Evolutionary conservation across 257 asterid genomes (phyloP).

Genomic region (Solanum habrochaites): DNA sequence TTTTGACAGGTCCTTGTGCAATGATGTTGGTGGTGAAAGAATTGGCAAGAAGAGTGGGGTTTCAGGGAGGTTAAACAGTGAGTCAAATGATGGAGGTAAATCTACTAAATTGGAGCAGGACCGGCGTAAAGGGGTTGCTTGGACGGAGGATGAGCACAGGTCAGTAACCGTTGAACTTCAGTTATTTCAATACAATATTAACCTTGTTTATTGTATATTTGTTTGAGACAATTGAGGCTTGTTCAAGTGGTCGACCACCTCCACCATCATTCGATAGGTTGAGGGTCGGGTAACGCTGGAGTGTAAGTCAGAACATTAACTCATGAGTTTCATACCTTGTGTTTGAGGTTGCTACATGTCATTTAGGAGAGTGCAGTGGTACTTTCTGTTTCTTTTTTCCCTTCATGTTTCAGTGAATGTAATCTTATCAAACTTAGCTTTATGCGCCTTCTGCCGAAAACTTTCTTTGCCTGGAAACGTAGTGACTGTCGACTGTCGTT

Average conservation of each 20-base stretch:
- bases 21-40: conserved; percentile 48
- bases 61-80: conserved; percentile 27
- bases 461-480: not conserved
- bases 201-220: not conserved
- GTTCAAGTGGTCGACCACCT: not conserved
- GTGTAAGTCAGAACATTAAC: not conserved
- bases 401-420: not conserved
- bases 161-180: not conserved
- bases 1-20: conserved; percentile 40
- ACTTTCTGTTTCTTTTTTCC: not conserved
- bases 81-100: conserved; percentile 49
- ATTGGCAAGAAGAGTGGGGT: conserved; percentile 32
- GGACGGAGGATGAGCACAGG: conserved; percentile 99
- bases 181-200: not conserved
- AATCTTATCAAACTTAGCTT: not conserved
- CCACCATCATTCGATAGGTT: not conserved
- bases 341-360: not conserved
- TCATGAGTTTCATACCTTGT: not conserved
- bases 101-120: conserved; percentile 63
- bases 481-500: not conserved
- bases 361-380: not conserved
- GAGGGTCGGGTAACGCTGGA: not conserved
- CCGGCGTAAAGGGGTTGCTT: conserved; percentile 89
- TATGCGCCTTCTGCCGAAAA: not conserved
- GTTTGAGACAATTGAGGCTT: not conserved